phyloP scores from a whole-genome alignment of 148 eudicot species.

The Simmondsia chinensis region DNA sequence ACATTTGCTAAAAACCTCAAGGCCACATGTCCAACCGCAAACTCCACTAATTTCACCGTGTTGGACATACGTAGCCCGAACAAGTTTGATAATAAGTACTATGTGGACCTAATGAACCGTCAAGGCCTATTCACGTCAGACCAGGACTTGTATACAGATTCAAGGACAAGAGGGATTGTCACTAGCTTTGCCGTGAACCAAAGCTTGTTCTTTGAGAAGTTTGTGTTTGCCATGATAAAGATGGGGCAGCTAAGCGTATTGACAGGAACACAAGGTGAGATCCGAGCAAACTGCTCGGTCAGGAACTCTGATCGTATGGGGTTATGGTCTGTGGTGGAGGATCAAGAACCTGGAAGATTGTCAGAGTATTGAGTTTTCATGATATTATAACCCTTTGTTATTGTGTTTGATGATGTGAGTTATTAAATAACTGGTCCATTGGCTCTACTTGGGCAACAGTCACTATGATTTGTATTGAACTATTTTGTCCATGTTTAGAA shows the following conservation, averaged over 20 bases:
- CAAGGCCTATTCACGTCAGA: constrained; percentile 16
- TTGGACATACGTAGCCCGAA: constrained; percentile 10
- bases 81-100: constrained; percentile 19
- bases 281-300: constrained; percentile 11
- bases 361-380: background rate
- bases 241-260: constrained; percentile 19
- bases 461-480: too few relatives aligned
- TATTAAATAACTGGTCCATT: too few relatives aligned
- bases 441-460: too few relatives aligned
- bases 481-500: too few relatives aligned
- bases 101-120: background rate
- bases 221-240: constrained; percentile 13
- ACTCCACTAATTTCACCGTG: constrained; percentile 1
- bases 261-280: constrained; percentile 16
- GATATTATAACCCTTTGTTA: too few relatives aligned
- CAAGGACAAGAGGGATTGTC: constrained; percentile 7
- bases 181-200: constrained; percentile 9
- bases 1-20: constrained; percentile 8
- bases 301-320: constrained; percentile 4
- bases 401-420: too few relatives aligned
- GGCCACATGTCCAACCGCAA: constrained; percentile 3
- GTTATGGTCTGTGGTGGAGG: constrained; percentile 6
- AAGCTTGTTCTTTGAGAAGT: constrained; percentile 10
- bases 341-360: background rate
- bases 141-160: constrained; percentile 11